Evolutionary conservation across 2,329 filamentous ascomycete species (phyloP), one percentile per base, ranked within the genome.

Genomic region (Fonsecaea erecta): DNA sequence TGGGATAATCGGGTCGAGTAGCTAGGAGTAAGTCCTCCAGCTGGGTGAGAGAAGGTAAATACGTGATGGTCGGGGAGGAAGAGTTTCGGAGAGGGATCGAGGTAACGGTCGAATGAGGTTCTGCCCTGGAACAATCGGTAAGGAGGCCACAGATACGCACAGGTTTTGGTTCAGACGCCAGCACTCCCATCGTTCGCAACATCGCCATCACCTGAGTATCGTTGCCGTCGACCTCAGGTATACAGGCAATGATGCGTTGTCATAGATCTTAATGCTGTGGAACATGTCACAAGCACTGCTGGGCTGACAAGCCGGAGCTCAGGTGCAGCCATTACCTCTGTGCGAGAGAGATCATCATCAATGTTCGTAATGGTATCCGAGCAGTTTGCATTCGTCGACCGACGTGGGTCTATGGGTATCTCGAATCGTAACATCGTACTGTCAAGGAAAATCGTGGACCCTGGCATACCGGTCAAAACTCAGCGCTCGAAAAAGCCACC

Each of bases 401-500:
- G 14, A 30, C 18, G 34, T 34, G 34, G 34, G 37, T 52, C 32
- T 34, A 26, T 40, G 65, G 65, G 65, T 67, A 67, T 67, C 58
- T 64, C 58, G 48, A 56, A 18, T 67, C 62, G 65, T 64, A 30
- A 64, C 53, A 52, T 67, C 62, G 55, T 67, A 48, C 55, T n/a
- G 43, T 12, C 30, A 26, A 24, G 18, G 57, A 34, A 53, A 34
- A n/a, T 32, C 51, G 18, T 53, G 51, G 30, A 32, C n/a, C 52
- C 37, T 16, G 43, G 11, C 30, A 35, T 28, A 14, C 11, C n/a
- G 18, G 11, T 30, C 9, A 14, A n/a, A 21, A 26, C n/a, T 69
- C 62, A 69, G 18, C 65, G 65, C 60, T 79, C 77, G 57, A 79
- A 79, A 70, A 79, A 79, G 5, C 77, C 78, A n/a, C 76, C 77